Evolutionary conservation across 306 rosid genomes (phyloP).

Genomic region (Calophaca sinica): DNA sequence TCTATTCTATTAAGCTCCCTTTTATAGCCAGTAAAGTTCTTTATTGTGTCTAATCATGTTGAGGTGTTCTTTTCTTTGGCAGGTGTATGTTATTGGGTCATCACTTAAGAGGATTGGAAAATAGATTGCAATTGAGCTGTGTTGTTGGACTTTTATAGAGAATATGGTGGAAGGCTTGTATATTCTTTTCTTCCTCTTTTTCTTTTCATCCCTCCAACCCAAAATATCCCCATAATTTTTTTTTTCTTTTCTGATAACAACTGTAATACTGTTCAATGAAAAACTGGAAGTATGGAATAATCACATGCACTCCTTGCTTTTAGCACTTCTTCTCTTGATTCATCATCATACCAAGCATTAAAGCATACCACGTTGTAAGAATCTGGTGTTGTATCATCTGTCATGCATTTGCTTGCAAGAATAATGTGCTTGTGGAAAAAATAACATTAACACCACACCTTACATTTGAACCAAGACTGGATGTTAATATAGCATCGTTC

Average conservation of each 20-base stretch:
- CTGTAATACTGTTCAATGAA: slow-evolving; percentile 20
- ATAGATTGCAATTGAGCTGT: slow-evolving; percentile 88
- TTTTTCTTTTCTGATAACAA: slow-evolving; percentile 14
- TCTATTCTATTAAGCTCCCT: not conserved
- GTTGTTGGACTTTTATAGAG: slow-evolving; percentile 85
- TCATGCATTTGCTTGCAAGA: slow-evolving; percentile 14
- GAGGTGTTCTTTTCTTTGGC: slow-evolving; percentile 43
- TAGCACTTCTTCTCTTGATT: slow-evolving; percentile 36
- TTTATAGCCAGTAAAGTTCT: not conserved
- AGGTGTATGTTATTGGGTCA: slow-evolving; percentile 99
- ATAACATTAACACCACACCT: slow-evolving; percentile 12
- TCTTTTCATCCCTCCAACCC: not conserved
- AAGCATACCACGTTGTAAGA: slow-evolving; percentile 30
- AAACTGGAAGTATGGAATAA: slow-evolving; percentile 44
- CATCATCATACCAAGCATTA: slow-evolving; percentile 24
- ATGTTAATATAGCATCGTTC: not conserved
- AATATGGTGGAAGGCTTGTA: slow-evolving; percentile 58
- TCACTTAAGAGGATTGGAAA: slow-evolving; percentile 97
- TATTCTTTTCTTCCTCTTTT: slow-evolving; percentile 60
- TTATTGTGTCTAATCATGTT: slow-evolving; percentile 4
- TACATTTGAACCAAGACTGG: slow-evolving; percentile 14
- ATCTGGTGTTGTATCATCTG: not conserved
- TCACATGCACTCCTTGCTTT: slow-evolving; percentile 38
- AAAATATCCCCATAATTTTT: not conserved
- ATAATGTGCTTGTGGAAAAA: slow-evolving; percentile 18